Evolutionary conservation across 1,139 yeast species (phyloP).

Genomic region (Tardiomyces blankii): DNA sequence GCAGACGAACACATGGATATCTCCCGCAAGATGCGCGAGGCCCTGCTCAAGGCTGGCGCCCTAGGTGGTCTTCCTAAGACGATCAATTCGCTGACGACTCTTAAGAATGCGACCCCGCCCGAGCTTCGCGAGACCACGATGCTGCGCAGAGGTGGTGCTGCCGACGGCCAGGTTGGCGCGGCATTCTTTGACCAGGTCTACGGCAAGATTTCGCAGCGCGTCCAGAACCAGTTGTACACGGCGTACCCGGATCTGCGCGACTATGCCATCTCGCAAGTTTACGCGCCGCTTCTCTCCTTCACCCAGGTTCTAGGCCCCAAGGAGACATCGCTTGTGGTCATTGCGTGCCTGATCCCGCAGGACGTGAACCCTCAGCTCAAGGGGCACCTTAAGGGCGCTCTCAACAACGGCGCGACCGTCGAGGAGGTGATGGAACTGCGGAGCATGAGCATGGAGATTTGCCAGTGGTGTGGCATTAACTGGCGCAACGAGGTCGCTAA

Average conservation of each 20-base stretch:
- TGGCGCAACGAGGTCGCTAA: constrained; percentile 58
- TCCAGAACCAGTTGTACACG: constrained; percentile 51
- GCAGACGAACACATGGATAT: constrained; percentile 18
- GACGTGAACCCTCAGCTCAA: constrained; percentile 91
- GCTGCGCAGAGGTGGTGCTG: constrained; percentile 6
- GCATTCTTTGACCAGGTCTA: constrained; percentile 70
- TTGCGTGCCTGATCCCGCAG: constrained; percentile 78
- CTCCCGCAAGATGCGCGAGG: constrained; percentile 60
- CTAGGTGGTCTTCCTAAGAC: constrained; percentile 76
- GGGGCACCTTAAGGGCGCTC: constrained; percentile 81
- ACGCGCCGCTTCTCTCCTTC: constrained; percentile 65
- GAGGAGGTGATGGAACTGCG: constrained; percentile 56
- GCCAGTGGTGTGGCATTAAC: constrained; percentile 64
- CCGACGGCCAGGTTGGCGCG: constrained; percentile 19
- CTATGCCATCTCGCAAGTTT: constrained; percentile 61
- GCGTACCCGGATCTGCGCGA: constrained; percentile 84
- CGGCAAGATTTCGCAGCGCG: constrained; percentile 59
- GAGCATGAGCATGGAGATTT: constrained; percentile 49
- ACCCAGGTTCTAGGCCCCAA: constrained; percentile 49
- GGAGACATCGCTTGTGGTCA: constrained; percentile 69
- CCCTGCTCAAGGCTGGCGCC: constrained; percentile 66
- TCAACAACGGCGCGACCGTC: constrained; percentile 61
- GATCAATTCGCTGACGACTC: constrained; percentile 61
- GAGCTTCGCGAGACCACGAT: constrained; percentile 27
- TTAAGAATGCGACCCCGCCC: constrained; percentile 56